Evolutionary conservation across 345 rosid genomes (phyloP), one percentile per base, ranked within the genome.

Genomic region (Populus nigra): DNA sequence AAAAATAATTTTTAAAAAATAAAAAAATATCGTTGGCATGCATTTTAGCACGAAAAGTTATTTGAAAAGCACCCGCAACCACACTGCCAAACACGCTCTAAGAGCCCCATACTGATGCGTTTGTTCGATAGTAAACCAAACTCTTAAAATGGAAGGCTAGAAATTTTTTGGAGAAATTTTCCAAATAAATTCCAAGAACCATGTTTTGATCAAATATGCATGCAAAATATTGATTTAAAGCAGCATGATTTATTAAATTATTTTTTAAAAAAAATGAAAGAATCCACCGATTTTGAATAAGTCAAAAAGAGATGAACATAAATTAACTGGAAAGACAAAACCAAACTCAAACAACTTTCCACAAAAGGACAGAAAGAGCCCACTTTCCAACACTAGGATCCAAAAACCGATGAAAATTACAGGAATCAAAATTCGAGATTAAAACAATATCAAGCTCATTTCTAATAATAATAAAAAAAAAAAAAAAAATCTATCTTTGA

Each of bases 361-460:
- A 71, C 45, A 71, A 5, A 36, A 25, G 65, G 55, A 45, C 59
- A 29, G 50, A 47, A 63, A 63, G 69, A 50, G 50, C 31, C 27
- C 10, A 66, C 17, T 69, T 10, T 61, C 68, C 50, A 53, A 18
- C n/a, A 7, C 20, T 53, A 53, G 59, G 59, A 53, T 53, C 59
- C 16, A 3, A 8, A 70, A 65, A 38, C 20, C 41, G 22, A 71
- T 9, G 57, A 33, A 65, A 66, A 68, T 29, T 67, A 59, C 15
- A 57, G 15, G 4, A n/a, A 59, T 10, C 35, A 23, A 62, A 62
- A 47, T 12, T 47, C 36, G 25, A 18, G 8, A 68, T 57, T 59
- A 71, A 69, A 2, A 70, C 38, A 78, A 77, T 61, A 33, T 17
- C 27, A 68, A 76, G 78, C 41, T 55, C 73, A 29, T 41, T 76